Evolutionary conservation across 2,329 filamentous ascomycete genomes (phyloP).

Genomic region (Aureobasidium sp.): DNA sequence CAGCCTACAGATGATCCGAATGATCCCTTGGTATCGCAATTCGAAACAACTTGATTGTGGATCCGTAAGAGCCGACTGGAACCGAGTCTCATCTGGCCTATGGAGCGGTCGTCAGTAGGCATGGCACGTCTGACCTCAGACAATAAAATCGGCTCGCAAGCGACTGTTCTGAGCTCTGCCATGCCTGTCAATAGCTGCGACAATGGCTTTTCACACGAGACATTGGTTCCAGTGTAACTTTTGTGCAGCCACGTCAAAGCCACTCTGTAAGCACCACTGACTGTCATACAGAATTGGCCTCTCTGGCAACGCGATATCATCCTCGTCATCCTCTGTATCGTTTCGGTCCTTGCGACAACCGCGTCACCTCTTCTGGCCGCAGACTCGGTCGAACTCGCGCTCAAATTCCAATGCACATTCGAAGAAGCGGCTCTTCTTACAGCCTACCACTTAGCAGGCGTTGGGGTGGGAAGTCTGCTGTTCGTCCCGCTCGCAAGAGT

Average conservation of each 20-base stretch:
- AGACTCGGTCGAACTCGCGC: slow-evolving; percentile 71
- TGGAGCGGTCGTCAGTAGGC: background rate
- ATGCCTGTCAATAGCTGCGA: background rate
- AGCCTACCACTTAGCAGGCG: slow-evolving; percentile 79
- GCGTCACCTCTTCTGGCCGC: slow-evolving; percentile 82
- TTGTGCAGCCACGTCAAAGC: background rate
- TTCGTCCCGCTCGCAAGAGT: slow-evolving; percentile 83
- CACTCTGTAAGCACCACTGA: slow-evolving; percentile 7
- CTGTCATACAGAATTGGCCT: slow-evolving; percentile 62
- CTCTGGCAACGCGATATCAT: slow-evolving; percentile 79
- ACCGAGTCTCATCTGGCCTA: background rate
- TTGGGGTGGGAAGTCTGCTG: slow-evolving; percentile 72
- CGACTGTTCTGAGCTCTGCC: background rate
- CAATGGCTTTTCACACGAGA: background rate
- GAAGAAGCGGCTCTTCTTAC: slow-evolving; percentile 76
- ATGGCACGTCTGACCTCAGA: slow-evolving; percentile 20
- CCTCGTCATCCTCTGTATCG: slow-evolving; percentile 68
- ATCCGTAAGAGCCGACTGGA: background rate
- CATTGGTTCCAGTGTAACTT: background rate
- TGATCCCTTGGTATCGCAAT: slow-evolving; percentile 61
- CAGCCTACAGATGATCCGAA: slow-evolving; percentile 89
- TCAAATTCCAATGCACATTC: slow-evolving; percentile 59
- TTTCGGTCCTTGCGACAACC: slow-evolving; percentile 75
- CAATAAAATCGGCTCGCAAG: background rate
- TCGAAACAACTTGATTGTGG: background rate